These are phyloP conservation scores for Neltuma alba DNA, from an alignment of 306 rosid genomes.

Conservation along the genomic window DNA sequence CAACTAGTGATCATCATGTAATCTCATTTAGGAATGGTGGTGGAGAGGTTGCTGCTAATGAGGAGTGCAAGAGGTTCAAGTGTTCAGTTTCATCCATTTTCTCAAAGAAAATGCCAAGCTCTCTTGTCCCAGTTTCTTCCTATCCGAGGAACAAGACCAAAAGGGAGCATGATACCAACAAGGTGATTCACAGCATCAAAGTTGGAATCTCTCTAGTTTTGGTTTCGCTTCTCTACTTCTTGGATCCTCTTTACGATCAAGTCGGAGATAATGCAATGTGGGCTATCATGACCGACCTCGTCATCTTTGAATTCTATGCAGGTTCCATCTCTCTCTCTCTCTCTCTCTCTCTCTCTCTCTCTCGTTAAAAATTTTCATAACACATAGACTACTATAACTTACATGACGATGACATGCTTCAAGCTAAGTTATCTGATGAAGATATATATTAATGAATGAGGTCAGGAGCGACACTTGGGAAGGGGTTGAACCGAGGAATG, in stretches of 20 bases:
- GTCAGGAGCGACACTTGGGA: constrained; percentile 82
- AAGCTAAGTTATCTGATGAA: too few species aligned
- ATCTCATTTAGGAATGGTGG: constrained; percentile 41
- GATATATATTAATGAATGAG: neutral
- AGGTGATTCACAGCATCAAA: constrained; percentile 68
- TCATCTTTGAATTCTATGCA: constrained; percentile 83
- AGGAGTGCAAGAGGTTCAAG: constrained; percentile 22
- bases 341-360: too few species aligned
- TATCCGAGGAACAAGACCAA: constrained; percentile 30
- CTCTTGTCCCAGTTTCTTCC: constrained; percentile 28
- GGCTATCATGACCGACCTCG: constrained; percentile 94
- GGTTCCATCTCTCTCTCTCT: constrained; percentile 39
- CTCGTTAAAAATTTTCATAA: too few species aligned
- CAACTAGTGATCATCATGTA: constrained; percentile 38
- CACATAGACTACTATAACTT: too few species aligned
- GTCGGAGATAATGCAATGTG: constrained; percentile 95
- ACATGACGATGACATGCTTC: too few species aligned
- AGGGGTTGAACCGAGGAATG: constrained; percentile 80
- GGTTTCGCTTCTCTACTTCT: constrained; percentile 75
- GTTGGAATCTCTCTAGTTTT: constrained; percentile 76
- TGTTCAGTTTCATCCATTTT: constrained; percentile 5
- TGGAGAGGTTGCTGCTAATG: constrained; percentile 16
- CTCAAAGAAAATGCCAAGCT: constrained; percentile 35
- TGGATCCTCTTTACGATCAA: constrained; percentile 68
- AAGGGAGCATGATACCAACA: constrained; percentile 43